Base-by-base conservation (phyloP, 306 rosid genomes). In the Casuarina glauca region DNA sequence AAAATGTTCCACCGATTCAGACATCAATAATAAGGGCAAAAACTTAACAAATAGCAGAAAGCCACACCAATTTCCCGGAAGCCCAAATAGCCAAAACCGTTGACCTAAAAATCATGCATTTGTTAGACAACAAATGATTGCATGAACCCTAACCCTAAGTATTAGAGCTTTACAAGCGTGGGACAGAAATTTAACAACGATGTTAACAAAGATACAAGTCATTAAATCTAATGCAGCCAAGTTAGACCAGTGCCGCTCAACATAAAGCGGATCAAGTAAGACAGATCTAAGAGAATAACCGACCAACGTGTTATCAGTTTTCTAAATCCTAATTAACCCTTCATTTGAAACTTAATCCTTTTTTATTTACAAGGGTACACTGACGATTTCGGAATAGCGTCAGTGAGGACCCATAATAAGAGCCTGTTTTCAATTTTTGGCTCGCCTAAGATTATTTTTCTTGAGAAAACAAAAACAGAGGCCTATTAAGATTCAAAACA, bases 111-210 rank as follows among this genome's bases (percentile, higher is more conserved):
- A 58, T 49, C 35, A 53, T 19, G 39, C 15, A 32, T 35, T 72
- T 54, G 46, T 19, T 44, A 13, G 45, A 45, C 11, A 15, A 68
- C 61, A 70, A 79, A 69, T 6, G 41, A 64, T 66, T 55, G 69
- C 82, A 81, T 76, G 87, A 89, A 83, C 92, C 94, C 97, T 91
- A 89, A 86, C 93, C 96, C 96, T 87, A 91, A 79, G 69, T 46
- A 69, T 7, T 11, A 13, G 57, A 62, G 41, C 48, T 13, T 26
- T 55, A 55, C 36, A 6, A 6, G 62, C 36, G 36, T 6, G 3
- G 39, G 64, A 58, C 5, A 58, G 39, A 58, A 26, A 57, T 57
- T 10, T 58, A 58, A 54, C 58, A 53, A 17, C 19, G 58, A 15
- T 53, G 58, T 15, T 15, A 53, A 2, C 16, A 53, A 12, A 53